Evolutionary conservation across 805 yeast species (phyloP).

Genomic region (Metschnikowia koreensis): DNA sequence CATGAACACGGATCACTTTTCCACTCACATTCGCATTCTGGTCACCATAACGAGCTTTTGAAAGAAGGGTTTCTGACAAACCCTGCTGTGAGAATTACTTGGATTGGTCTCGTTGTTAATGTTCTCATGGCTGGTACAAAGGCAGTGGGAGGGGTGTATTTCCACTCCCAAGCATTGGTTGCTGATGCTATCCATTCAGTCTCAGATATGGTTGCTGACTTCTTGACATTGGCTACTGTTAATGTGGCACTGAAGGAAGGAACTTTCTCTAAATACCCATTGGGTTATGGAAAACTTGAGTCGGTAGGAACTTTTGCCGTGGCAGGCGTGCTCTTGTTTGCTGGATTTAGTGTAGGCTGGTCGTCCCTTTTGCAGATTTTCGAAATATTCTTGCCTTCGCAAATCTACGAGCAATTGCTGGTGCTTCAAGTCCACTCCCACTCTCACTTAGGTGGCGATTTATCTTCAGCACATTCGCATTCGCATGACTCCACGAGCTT

Average conservation of each 20-base stretch:
- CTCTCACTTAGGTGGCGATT: constrained; percentile 36
- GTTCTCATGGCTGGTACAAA: constrained; percentile 84
- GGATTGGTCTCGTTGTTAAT: constrained; percentile 85
- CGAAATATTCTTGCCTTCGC: constrained; percentile 65
- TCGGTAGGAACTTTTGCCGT: constrained; percentile 90
- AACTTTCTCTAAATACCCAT: constrained; percentile 66
- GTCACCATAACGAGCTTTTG: constrained; percentile 43
- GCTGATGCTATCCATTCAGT: constrained; percentile 96
- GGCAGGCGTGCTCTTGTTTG: constrained; percentile 74
- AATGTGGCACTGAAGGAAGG: constrained; percentile 60
- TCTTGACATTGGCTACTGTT: constrained; percentile 86
- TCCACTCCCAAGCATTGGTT: constrained; percentile 90
- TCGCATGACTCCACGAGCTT: constrained; percentile 3
- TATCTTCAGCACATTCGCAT: constrained; percentile 16
- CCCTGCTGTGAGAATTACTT: constrained; percentile 90
- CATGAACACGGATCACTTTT: constrained; percentile 24
- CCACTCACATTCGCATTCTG: constrained; percentile 30
- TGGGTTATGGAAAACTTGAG: constrained; percentile 92
- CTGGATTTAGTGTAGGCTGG: constrained; percentile 92
- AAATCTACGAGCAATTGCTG: constrained; percentile 53
- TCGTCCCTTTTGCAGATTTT: constrained; percentile 66
- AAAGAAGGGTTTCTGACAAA: constrained; percentile 40
- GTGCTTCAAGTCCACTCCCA: constrained; percentile 53
- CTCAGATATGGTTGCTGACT: constrained; percentile 86
- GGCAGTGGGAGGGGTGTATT: constrained; percentile 83